Evolutionary conservation across 1,284 basidiomycete species (phyloP).

Genomic region (Hymenochaete sp.): DNA sequence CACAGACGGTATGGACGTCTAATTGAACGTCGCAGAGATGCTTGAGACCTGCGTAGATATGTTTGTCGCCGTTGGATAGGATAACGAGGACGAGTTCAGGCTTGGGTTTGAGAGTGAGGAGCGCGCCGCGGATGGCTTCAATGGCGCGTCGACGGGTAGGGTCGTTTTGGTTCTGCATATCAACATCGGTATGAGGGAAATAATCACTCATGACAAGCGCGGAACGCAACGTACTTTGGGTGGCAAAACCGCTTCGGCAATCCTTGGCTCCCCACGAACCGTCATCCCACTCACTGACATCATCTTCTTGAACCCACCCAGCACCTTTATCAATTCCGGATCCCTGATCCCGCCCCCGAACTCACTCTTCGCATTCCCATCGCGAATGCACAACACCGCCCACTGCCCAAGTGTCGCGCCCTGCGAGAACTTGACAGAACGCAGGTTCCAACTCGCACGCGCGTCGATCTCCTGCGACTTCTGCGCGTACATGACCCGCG

Average conservation of each 20-base stretch:
- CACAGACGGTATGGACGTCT: slow-evolving; percentile 62
- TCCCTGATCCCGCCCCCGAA: slow-evolving; percentile 39
- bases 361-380: slow-evolving; percentile 41
- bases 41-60: slow-evolving; percentile 64
- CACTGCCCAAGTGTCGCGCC: slow-evolving; percentile 47
- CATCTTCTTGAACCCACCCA: slow-evolving; percentile 45
- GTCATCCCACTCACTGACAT: slow-evolving; percentile 55
- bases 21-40: slow-evolving; percentile 56
- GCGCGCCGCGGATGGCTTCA: slow-evolving; percentile 25
- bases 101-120: slow-evolving; percentile 26
- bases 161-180: slow-evolving; percentile 33
- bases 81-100: slow-evolving; percentile 40
- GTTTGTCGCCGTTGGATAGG: slow-evolving; percentile 57
- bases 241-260: slow-evolving; percentile 36
- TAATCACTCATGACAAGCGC: too few relatives aligned
- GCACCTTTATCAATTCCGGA: slow-evolving; percentile 36
- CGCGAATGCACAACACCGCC: slow-evolving; percentile 56
- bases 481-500: slow-evolving; percentile 47
- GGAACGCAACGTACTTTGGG: too few relatives aligned
- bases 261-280: slow-evolving; percentile 26
- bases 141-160: slow-evolving; percentile 41
- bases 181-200: too few relatives aligned
- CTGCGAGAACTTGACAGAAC: slow-evolving; percentile 48
- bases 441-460: slow-evolving; percentile 65
- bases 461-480: slow-evolving; percentile 42